Conservation (phyloP, 192 early-diverging fungal genomes). For the Pilaira anomala region DNA sequence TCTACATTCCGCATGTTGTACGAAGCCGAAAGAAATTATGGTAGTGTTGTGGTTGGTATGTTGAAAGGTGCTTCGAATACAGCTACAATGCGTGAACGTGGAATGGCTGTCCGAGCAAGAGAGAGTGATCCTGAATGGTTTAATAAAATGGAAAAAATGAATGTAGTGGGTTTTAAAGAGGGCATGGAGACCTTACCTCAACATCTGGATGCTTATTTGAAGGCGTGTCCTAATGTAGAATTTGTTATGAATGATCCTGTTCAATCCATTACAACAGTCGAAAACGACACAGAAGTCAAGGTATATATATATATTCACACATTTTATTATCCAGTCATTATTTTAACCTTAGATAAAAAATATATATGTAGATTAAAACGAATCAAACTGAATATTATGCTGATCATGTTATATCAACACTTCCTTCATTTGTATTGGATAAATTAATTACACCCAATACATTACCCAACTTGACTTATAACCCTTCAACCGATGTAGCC, state of each 20-base stretch:
- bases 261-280: slow-evolving; percentile 36
- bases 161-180: slow-evolving; percentile 79
- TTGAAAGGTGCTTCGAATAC: slow-evolving; percentile 37
- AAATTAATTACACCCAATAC: slow-evolving; percentile 37
- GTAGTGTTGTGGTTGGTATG: slow-evolving; percentile 52
- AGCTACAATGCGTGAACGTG: slow-evolving; percentile 33
- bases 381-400: slow-evolving; percentile 35
- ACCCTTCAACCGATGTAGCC: slow-evolving; percentile 72
- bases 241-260: slow-evolving; percentile 47
- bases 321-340: too few species aligned
- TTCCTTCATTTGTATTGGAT: slow-evolving; percentile 57
- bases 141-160: slow-evolving; percentile 53
- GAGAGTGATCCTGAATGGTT: slow-evolving; percentile 54
- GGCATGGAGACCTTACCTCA: slow-evolving; percentile 73
- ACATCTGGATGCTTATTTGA: slow-evolving; percentile 52
- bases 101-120: slow-evolving; percentile 26
- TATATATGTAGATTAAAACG: slow-evolving; percentile 29
- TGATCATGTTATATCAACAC: slow-evolving; percentile 65
- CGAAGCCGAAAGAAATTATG: slow-evolving; percentile 60
- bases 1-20: slow-evolving; percentile 72
- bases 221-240: slow-evolving; percentile 51
- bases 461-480: slow-evolving; percentile 53
- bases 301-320: slow-evolving; percentile 24
- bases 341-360: neutral
- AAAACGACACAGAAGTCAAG: slow-evolving; percentile 36